Percentiles rank a stretch among this genome's conserved stretches.
Evolutionary conservation across 2,329 filamentous ascomycete genomes (phyloP).

Genomic region (Phyllosticta citrichinensis): DNA sequence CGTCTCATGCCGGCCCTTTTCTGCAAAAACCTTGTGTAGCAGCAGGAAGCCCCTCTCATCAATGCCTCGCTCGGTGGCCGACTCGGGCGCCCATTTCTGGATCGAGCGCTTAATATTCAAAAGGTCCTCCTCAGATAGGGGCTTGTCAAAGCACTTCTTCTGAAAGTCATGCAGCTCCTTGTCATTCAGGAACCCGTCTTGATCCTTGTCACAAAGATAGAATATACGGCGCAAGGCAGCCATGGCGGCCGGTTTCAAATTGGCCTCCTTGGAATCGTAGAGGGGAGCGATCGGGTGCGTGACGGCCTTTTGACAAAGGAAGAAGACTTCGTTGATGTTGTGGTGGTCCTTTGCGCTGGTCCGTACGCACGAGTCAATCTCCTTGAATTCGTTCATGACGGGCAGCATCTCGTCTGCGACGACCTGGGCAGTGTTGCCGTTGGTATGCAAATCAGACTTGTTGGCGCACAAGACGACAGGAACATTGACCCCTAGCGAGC

Average conservation of each 20-base stretch:
- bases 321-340: constrained; percentile 92
- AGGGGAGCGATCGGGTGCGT: constrained; percentile 93
- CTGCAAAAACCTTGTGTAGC: constrained; percentile 90
- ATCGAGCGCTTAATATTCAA: constrained; percentile 87
- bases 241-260: constrained; percentile 81
- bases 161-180: constrained; percentile 88
- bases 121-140: constrained; percentile 69
- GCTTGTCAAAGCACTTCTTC: constrained; percentile 81
- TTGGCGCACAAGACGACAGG: constrained; percentile 95
- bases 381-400: constrained; percentile 96
- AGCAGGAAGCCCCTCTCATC: constrained; percentile 76
- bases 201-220: constrained; percentile 91
- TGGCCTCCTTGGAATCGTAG: constrained; percentile 84
- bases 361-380: constrained; percentile 95
- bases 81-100: constrained; percentile 53
- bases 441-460: constrained; percentile 79
- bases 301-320: constrained; percentile 95
- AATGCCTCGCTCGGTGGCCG: constrained; percentile 60
- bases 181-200: constrained; percentile 86
- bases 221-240: constrained; percentile 84
- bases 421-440: constrained; percentile 69
- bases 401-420: constrained; percentile 96
- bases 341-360: constrained; percentile 85
- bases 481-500: constrained; percentile 95
- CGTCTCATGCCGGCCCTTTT: constrained; percentile 95